Percentiles rank a stretch among this genome's conserved stretches.
phyloP scores from a whole-genome alignment of 2,329 filamentous ascomycete species.

The Claviceps monticola region DNA sequence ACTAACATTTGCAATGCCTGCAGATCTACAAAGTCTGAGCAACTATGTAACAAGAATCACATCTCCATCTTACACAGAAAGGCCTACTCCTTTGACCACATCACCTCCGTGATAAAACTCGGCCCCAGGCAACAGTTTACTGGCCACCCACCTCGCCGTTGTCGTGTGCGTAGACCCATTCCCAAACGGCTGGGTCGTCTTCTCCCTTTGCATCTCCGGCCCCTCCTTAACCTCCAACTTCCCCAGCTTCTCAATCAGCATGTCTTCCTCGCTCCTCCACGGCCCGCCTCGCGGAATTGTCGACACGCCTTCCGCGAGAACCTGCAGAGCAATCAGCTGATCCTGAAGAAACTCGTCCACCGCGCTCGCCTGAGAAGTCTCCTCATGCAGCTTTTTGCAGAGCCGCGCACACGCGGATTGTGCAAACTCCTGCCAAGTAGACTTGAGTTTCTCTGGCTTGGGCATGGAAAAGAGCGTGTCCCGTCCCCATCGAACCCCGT shows the following conservation, averaged over 20 bases:
- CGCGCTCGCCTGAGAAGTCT: conserved; percentile 29
- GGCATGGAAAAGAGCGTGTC: conserved; percentile 29
- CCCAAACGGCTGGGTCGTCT: conserved; percentile 36
- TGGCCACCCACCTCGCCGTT: conserved; percentile 47
- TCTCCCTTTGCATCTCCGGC: conserved; percentile 26
- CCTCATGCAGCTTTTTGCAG: conserved; percentile 29
- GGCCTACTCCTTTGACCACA: conserved; percentile 33
- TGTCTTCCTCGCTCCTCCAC: conserved; percentile 9
- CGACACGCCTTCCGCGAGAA: conserved; percentile 38
- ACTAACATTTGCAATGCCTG: too few species aligned
- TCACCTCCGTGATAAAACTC: conserved; percentile 38
- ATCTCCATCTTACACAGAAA: conserved; percentile 1
- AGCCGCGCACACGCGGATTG: conserved; percentile 31
- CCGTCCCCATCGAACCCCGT: conserved; percentile 32
- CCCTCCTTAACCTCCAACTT: conserved; percentile 11
- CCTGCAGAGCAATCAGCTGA: conserved; percentile 47
- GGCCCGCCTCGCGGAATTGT: conserved; percentile 24
- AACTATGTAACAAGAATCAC: not conserved
- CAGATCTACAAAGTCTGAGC: not conserved
- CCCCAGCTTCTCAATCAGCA: conserved; percentile 12
- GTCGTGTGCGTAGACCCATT: conserved; percentile 41
- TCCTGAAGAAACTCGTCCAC: conserved; percentile 47
- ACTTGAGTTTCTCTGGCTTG: conserved; percentile 27
- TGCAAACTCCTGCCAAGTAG: conserved; percentile 15
- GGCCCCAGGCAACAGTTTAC: conserved; percentile 33